These are phyloP conservation scores for Coffea eugenioides DNA, from an alignment of 257 asterid genomes.

Conservation along the genomic window DNA sequence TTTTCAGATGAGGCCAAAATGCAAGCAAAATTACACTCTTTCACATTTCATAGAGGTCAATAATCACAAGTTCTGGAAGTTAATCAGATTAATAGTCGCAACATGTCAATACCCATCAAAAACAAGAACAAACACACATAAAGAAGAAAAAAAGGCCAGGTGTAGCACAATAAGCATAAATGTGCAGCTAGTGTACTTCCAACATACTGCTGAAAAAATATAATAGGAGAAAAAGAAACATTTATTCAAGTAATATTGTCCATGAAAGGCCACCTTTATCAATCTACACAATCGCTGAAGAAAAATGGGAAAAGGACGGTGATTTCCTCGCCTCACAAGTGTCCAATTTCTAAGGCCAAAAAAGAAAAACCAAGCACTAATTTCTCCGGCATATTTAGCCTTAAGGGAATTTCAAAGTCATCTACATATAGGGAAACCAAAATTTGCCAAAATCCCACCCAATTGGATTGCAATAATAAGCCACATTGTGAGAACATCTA, in stretches of 20 bases:
- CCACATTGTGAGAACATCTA: no score
- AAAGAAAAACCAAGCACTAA: background rate
- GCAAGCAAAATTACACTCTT: background rate
- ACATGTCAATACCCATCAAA: background rate
- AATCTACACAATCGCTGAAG: background rate
- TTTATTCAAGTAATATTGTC: background rate
- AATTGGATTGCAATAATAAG: no score
- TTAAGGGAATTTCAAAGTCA: background rate
- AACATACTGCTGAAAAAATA: background rate
- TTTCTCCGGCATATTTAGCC: background rate
- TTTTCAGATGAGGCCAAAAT: background rate
- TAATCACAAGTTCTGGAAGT: background rate
- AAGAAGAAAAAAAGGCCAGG: background rate
- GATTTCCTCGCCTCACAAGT: background rate
- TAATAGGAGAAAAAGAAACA: background rate
- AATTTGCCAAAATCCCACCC: background rate
- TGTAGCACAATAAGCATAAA: background rate
- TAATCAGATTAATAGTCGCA: background rate
- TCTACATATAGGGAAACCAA: background rate
- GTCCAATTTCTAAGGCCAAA: background rate
- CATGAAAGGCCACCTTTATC: background rate
- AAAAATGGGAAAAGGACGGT: background rate
- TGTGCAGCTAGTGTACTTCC: background rate
- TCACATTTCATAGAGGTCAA: slow-evolving; percentile 1
- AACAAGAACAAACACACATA: background rate